Evolutionary conservation across 495 filamentous ascomycete genomes (phyloP), one percentile per base, ranked within the genome.

Genomic region (Hypoxylon rickii): DNA sequence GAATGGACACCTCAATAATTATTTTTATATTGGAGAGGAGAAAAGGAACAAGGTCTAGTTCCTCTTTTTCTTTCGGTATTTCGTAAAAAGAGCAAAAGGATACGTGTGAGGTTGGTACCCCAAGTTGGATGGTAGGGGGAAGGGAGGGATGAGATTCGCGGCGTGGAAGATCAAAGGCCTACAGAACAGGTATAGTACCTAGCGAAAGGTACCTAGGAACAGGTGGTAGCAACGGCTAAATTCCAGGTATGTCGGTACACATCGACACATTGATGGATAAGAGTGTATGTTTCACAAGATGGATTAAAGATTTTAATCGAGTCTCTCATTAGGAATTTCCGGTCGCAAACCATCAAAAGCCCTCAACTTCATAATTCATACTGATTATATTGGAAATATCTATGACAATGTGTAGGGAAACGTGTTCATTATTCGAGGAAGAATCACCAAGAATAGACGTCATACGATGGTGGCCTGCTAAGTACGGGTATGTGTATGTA

Each of bases 381-480:
- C n/a, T n/a, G n/a, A n/a, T n/a, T n/a, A n/a, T n/a, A n/a, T n/a
- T n/a, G n/a, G n/a, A n/a, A n/a, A n/a, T n/a, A n/a, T n/a, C n/a
- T n/a, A n/a, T n/a, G 21, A 29, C 47, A 36, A 10, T 44, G 53
- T 41, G n/a, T n/a, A n/a, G n/a, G n/a, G n/a, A 44, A 64, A 48
- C 61, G 61, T 64, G 61, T 64, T 64, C 55, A 47, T 49, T 53
- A 51, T 45, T 42, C 19, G 20, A 51, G 34, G 44, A 37, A 41
- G 41, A 43, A 48, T 21, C 45, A 34, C n/a, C n/a, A 36, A 43
- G 41, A 36, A 44, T 29, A 32, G 15, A 60, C 44, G 61, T 64
- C 61, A 64, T 64, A 64, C 61, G 61, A 64, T 55, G 7, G 49
- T 64, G 54, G 60, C 16, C 41, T 55, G 60, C 13, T 40, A 39